phyloP scores from a whole-genome alignment of 441 rosid species.

The Raphanus hybrid region DNA sequence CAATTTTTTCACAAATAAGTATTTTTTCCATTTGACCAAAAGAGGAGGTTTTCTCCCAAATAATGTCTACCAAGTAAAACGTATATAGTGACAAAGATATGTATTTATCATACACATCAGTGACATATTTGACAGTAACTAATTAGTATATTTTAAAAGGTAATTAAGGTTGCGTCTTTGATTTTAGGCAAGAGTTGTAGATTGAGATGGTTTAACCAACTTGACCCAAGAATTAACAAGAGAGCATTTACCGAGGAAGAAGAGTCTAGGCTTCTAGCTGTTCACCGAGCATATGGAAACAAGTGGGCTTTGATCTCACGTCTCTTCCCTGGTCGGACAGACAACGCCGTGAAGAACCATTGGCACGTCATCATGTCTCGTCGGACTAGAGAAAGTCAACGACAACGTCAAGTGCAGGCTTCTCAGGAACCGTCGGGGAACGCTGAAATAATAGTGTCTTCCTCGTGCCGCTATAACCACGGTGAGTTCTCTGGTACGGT shows the following conservation, averaged over 20 bases:
- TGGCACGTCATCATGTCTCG: conserved; percentile 99
- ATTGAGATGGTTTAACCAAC: conserved; percentile 97
- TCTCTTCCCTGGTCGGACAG: conserved; percentile 92
- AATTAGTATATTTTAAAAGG: neutral
- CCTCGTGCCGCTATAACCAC: conserved; percentile 22
- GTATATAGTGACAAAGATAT: neutral
- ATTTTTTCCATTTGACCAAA: neutral
- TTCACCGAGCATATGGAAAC: conserved; percentile 79
- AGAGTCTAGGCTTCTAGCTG: conserved; percentile 73
- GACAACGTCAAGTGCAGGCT: conserved; percentile 27
- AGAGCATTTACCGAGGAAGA: conserved; percentile 85
- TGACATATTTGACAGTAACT: conserved; percentile 23
- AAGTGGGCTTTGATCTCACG: conserved; percentile 98
- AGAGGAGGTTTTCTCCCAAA: neutral
- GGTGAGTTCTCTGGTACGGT: conserved; percentile 17
- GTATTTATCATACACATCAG: neutral
- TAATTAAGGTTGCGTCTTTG: conserved; percentile 15
- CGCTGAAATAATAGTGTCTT: conserved; percentile 24
- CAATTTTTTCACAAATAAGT: neutral
- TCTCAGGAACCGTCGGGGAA: neutral
- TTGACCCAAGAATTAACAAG: conserved; percentile 92
- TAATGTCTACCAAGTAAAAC: neutral
- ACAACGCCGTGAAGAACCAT: conserved; percentile 96
- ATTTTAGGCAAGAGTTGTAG: conserved; percentile 92
- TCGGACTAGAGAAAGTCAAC: conserved; percentile 60